Conservation (phyloP, 139 green algal species). For the Marvania coccoides region DNA sequence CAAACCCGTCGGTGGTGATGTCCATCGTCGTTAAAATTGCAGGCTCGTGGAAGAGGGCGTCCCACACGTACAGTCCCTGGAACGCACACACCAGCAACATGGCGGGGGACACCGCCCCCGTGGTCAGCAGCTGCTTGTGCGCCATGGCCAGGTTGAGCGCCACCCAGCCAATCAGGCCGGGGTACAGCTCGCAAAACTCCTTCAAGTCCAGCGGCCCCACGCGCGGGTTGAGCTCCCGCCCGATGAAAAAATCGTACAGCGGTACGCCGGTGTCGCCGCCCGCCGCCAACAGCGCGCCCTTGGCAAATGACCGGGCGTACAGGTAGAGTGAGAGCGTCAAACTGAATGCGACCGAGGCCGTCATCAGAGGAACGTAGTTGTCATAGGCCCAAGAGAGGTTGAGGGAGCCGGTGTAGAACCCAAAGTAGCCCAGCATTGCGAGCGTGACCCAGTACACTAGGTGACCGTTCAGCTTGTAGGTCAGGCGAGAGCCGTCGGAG, state of each 20-base stretch:
- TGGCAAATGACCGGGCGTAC: conserved; percentile 45
- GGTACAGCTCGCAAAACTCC: conserved; percentile 91
- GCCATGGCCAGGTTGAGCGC: conserved; percentile 56
- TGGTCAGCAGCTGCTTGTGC: conserved; percentile 50
- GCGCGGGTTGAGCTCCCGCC: conserved; percentile 82
- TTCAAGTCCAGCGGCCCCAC: conserved; percentile 75
- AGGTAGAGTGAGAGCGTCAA: conserved; percentile 48
- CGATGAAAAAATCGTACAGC: conserved; percentile 91
- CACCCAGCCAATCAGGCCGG: conserved; percentile 53
- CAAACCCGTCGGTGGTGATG: conserved; percentile 97
- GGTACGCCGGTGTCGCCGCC: conserved; percentile 32
- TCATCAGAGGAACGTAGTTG: conserved; percentile 73
- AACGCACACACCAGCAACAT: conserved; percentile 81
- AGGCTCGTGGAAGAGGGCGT: conserved; percentile 61
- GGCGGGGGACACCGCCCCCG: conserved; percentile 42
- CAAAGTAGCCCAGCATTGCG: conserved; percentile 42
- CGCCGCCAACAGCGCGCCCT: conserved; percentile 29
- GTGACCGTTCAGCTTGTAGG: conserved; percentile 83
- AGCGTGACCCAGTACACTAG: conserved; percentile 44
- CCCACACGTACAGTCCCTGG: conserved; percentile 57
- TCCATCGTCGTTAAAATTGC: conserved; percentile 96
- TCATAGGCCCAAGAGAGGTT: conserved; percentile 64
- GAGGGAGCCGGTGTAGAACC: conserved; percentile 38
- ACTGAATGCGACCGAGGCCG: conserved; percentile 52
- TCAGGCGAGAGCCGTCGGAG: conserved; percentile 44